These are phyloP conservation scores for Blastobotrys muscicola DNA, from an alignment of 805 yeast species.

Conservation along the genomic window DNA sequence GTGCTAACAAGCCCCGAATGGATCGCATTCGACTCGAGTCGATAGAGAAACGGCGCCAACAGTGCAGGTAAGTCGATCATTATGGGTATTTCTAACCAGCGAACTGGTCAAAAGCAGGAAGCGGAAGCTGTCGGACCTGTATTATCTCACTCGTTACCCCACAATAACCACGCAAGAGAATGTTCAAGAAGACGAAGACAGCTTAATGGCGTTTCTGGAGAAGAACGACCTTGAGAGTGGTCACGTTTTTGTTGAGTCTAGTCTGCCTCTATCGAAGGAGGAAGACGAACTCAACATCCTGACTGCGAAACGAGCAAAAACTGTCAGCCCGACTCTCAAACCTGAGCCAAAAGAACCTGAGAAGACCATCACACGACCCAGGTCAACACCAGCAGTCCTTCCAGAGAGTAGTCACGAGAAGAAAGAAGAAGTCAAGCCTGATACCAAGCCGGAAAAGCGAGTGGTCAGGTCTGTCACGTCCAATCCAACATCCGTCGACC, in stretches of 20 bases:
- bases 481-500: constrained; percentile 6
- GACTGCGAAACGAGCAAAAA: constrained; percentile 3
- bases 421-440: background rate
- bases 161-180: constrained; percentile 33
- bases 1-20: constrained; percentile 22
- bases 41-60: constrained; percentile 36
- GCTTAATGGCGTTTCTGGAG: constrained; percentile 37
- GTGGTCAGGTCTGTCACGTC: background rate
- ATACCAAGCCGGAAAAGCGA: background rate
- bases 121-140: constrained; percentile 51
- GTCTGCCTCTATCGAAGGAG: constrained; percentile 23
- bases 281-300: constrained; percentile 1
- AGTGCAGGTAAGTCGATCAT: constrained; percentile 26
- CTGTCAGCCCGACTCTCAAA: constrained; percentile 5
- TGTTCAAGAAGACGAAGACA: constrained; percentile 32
- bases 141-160: constrained; percentile 47
- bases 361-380: background rate
- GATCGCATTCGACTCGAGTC: constrained; percentile 38
- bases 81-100: constrained; percentile 10
- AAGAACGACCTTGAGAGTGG: constrained; percentile 40
- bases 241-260: constrained; percentile 22
- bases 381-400: background rate
- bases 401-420: background rate
- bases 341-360: background rate
- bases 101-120: constrained; percentile 43